Conservation (phyloP, 306 rosid genomes). For the Inga laurina region DNA sequence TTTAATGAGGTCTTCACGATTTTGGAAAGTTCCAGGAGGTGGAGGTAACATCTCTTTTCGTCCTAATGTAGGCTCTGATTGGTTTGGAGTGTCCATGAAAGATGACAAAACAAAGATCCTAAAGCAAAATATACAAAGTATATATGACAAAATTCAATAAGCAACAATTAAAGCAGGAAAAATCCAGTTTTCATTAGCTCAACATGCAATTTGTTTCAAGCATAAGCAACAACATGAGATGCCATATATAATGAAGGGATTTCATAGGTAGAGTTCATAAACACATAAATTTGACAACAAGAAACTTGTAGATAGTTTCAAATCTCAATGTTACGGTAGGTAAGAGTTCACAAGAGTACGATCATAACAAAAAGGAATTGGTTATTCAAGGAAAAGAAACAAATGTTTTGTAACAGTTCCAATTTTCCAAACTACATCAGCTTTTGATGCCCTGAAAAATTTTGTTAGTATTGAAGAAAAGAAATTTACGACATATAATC, state of each 20-base stretch:
- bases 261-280: not conserved
- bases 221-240: conserved; percentile 5
- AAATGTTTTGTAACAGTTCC: not conserved
- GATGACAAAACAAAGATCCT: conserved; percentile 25
- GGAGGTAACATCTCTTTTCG: conserved; percentile 58
- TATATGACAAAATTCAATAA: conserved; percentile 3
- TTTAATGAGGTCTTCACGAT: conserved; percentile 74
- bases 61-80: conserved; percentile 35
- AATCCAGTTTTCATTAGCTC: not conserved
- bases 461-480: not conserved
- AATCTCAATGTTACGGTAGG: not conserved
- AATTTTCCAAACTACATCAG: conserved; percentile 10
- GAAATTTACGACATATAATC: not conserved
- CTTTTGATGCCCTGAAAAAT: not conserved
- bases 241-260: not conserved
- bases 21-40: conserved; percentile 56
- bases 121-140: conserved; percentile 26
- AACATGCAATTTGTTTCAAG: not conserved
- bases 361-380: not conserved
- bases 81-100: conserved; percentile 47
- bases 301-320: not conserved
- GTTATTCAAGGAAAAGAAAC: conserved; percentile 1
- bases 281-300: not conserved
- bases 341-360: not conserved
- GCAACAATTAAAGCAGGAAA: not conserved